Base-by-base conservation (phyloP, 495 filamentous ascomycete species). In the Chaetomium cochliodes region DNA sequence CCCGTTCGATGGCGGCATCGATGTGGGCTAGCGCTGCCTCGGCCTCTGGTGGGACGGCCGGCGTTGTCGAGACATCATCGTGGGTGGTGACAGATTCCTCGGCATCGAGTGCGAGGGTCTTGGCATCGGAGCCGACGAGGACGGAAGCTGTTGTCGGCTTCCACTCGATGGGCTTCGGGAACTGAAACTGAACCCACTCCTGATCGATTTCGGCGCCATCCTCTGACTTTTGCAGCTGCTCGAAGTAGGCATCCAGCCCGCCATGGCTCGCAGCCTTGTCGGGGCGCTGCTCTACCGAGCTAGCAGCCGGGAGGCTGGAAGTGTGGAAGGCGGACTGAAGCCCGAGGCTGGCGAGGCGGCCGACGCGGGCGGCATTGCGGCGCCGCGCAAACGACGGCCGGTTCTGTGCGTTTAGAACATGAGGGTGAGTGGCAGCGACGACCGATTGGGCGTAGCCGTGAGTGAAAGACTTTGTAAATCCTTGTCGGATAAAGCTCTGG, bases 381-480 rank as follows among this genome's bases (percentile, higher is more conserved):
- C 78, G 76, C 62, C 74, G 57, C 49, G 63, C 75, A 67, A 86
- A 87, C 69, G 82, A 80, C 67, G 80, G 80, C 67, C 84, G 79
- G 69, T 83, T 82, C 64, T 82, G 88, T 8, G 87, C 81, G 53
- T 92, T 92, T 74, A 92, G 86, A 81, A 92, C 90, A 76, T 90
- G 88, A 53, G 81, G 80, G 72, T 97, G 93, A 55, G 92, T 91
- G 62, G 91, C 93, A 67, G 94, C 94, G 77, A 98, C 93, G 79
- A 98, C 88, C 68, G 93, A 96, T 76, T 97, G 93, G 76, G 92
- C 91, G 84, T 96, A 97, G 79, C 93, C 93, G 85, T 96, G 92
- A 74, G 92, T 93, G 77, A 98, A 88, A 76, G 92, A 90, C 84
- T 98, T 98, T 69, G 90, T 85, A 74, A 97, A 89, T 87, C 90